Percentiles rank a stretch among this genome's conserved stretches.
phyloP scores from a whole-genome alignment of 352 stramenopile genomes.

The Phytophthora cactorum region DNA sequence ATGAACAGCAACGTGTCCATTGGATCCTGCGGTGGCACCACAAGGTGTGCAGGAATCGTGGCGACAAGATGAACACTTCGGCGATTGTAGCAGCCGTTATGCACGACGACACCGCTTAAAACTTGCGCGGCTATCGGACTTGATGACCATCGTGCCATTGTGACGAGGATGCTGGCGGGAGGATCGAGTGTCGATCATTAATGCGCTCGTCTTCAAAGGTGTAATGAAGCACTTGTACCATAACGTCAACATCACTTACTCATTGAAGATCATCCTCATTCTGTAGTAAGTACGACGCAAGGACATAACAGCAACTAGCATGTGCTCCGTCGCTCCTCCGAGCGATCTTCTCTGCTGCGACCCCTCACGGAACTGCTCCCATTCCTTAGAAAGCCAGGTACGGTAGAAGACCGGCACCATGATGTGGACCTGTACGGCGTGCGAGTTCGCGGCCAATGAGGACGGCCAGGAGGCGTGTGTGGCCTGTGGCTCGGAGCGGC shows the following conservation, averaged over 20 bases:
- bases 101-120: conserved; percentile 4
- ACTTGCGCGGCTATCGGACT: conserved; percentile 6
- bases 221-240: too few species aligned
- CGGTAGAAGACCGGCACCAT: conserved; percentile 28
- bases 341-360: too few species aligned
- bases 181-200: too few species aligned
- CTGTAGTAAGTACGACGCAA: too few species aligned
- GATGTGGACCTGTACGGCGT: conserved; percentile 65
- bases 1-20: conserved; percentile 1
- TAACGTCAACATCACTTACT: too few species aligned
- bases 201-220: too few species aligned
- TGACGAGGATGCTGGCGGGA: too few species aligned
- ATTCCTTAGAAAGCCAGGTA: too few species aligned
- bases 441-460: conserved; percentile 69
- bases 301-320: too few species aligned
- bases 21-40: background rate
- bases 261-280: too few species aligned
- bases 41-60: background rate
- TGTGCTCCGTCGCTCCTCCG: too few species aligned
- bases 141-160: background rate
- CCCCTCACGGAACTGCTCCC: too few species aligned
- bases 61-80: conserved; percentile 16
- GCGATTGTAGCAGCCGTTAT: background rate
- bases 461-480: conserved; percentile 59
- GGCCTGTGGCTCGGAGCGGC: conserved; percentile 60